These are phyloP conservation scores for Senna tora DNA, from an alignment of 306 rosid genomes.

Conservation along the genomic window DNA sequence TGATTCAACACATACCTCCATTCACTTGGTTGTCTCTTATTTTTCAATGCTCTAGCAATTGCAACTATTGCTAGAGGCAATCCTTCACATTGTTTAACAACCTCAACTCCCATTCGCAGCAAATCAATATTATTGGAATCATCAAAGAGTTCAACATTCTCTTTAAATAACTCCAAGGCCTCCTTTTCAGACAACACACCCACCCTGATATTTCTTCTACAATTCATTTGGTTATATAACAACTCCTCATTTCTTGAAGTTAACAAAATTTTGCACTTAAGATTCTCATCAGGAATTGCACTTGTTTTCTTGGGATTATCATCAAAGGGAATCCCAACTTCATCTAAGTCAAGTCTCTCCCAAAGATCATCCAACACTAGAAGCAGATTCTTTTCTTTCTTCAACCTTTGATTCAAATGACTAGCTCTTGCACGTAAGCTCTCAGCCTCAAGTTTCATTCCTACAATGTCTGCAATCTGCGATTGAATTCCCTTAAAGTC, in stretches of 20 bases:
- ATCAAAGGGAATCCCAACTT: background rate
- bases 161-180: conserved; percentile 5
- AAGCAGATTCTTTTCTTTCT: background rate
- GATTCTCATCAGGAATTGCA: background rate
- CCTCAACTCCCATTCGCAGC: background rate
- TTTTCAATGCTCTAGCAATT: conserved; percentile 12
- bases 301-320: background rate
- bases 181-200: background rate
- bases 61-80: conserved; percentile 2
- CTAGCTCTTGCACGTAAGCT: background rate
- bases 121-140: background rate
- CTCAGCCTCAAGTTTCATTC: background rate
- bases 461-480: background rate
- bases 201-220: background rate
- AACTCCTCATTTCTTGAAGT: background rate
- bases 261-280: background rate
- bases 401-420: background rate
- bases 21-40: background rate
- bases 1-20: background rate
- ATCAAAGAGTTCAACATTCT: background rate
- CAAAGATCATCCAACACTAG: conserved; percentile 21
- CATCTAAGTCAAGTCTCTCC: background rate
- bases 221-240: background rate
- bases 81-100: background rate
- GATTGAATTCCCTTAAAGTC: conserved; percentile 14